A percentile compares a stretch with the other conserved stretches of the same genome.
These are phyloP conservation scores for Phaffomyces opuntiae DNA, from an alignment of 805 yeast species.

Conservation along the genomic window DNA sequence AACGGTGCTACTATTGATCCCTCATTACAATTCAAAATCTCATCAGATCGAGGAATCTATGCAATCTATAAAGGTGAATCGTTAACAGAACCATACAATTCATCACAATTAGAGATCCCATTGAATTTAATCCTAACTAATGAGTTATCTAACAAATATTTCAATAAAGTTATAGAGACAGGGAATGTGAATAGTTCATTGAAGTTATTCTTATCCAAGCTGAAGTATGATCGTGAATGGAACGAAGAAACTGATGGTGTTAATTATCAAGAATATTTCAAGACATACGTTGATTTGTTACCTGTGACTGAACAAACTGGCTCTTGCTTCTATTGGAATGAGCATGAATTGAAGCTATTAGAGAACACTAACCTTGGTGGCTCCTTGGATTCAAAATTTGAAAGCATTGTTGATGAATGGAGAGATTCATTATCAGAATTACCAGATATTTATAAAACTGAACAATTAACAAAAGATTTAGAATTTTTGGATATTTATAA, in stretches of 20 bases:
- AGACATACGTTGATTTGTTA: constrained; percentile 43
- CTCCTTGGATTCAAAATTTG: constrained; percentile 42
- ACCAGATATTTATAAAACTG: constrained; percentile 6
- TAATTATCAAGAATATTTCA: constrained; percentile 25
- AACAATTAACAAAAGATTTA: constrained; percentile 12
- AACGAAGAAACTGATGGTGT: not conserved
- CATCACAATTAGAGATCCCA: constrained; percentile 26
- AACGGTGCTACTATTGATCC: constrained; percentile 31
- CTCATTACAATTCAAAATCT: constrained; percentile 27
- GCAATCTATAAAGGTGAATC: constrained; percentile 21
- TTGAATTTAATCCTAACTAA: constrained; percentile 23
- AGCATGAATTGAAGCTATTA: constrained; percentile 43
- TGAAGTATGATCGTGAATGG: constrained; percentile 29
- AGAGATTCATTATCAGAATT: constrained; percentile 12
- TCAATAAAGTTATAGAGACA: constrained; percentile 14
- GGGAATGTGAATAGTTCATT: constrained; percentile 27
- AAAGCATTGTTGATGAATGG: constrained; percentile 61
- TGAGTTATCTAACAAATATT: constrained; percentile 17
- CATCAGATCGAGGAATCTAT: constrained; percentile 30
- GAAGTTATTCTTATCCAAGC: constrained; percentile 34
- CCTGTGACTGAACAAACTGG: constrained; percentile 37
- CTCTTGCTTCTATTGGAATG: constrained; percentile 59
- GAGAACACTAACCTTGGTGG: constrained; percentile 60
- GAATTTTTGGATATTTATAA: constrained; percentile 12
- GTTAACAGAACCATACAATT: constrained; percentile 12